Evolutionary conservation across 1,284 basidiomycete genomes (phyloP), one percentile per base, ranked within the genome.

Genomic region (Boletus smithii): DNA sequence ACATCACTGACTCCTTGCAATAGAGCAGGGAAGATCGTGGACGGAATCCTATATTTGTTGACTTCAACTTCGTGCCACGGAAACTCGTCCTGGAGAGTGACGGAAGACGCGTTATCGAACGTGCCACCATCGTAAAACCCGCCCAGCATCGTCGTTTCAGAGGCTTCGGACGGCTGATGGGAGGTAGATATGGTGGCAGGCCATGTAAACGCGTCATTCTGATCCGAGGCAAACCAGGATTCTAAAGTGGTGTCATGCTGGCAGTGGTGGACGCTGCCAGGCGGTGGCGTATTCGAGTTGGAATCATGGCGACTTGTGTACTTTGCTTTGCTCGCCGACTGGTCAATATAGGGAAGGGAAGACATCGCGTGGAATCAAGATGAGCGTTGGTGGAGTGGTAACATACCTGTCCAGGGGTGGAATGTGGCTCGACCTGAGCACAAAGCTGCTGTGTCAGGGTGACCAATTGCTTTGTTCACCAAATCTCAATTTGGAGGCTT

Each of bases 11-110:
- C 7, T 1, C 32, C 35, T 34, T 59, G 55, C 35, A 67, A 40
- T 10, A 65, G 42, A 1, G 14, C 37, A 5, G 63, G 58, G 16
- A 43, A 24, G 24, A 61, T 46, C 3, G 22, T 44, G 5, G 48
- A 18, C 2, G 63, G 62, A 8, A 66, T 44, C 5, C 1, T 48
- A 10, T 39, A 14, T 37, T 35, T 33, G 32, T 47, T 14, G 14
- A 29, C 17, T 1, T 11, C 36, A 4, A 40, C 23, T 27, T 35
- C 29, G 37, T 46, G 52, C 42, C 51, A 50, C 45, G 43, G 42
- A 14, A 48, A 48, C 13, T 36, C 41, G 26, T 41, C 47, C 14
- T 41, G 48, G 20, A 57, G 38, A 1, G 56, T 60, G 31, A 24
- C 22, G 2, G 53, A 55, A 18, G 52, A 60, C 45, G 39, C 33